Evolutionary conservation across 106 monocot genomes (phyloP), one percentile per base, ranked within the genome.

Genomic region (Dioscorea zingiberensis): DNA sequence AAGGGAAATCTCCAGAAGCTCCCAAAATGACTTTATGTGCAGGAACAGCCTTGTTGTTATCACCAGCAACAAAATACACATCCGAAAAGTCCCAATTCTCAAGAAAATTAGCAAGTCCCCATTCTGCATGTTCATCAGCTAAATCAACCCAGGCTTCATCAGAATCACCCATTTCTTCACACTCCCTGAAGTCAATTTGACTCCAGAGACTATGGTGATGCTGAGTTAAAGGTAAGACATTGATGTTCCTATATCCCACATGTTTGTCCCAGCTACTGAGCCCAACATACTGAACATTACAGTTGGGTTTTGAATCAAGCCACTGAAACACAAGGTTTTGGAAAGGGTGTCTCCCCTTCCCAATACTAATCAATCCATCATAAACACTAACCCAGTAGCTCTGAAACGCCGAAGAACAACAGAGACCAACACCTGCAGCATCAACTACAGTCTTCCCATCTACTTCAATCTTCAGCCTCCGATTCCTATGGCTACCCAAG

Each of bases 241-340:
- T 85, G 30, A 95, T 78, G 66, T 95, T 95, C 64, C 85, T 87
- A 71, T 95, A 95, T 4, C 95, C 85, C 4, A 95, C 95, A 73
- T 95, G 95, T 27, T 88, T 95, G 74, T 95, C 87, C 95, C 95
- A 95, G 69, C 95, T 91, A 55, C 91, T 87, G 47, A 95, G 78
- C 16, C 95, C 95, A 49, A 95, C 76, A 71, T 95, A 95, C 29
- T 81, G 91, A 71, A 88, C 87, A 46, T 69, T 85, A 51, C 64
- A 63, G 29, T 81, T 87, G 16, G 91, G 88, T 8, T 81, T 70
- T 17, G 78, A 73, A 72, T 95, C 95, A 23, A 78, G 78, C 91
- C 91, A 95, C 27, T 91, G 83, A 44, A 91, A 85, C 44, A 95
- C 76, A 64, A 84, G 70, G 64, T 95, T 80, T 44, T 91, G 84